phyloP scores from a whole-genome alignment of 768 basidiomycete genomes.

The Russula sp. region DNA sequence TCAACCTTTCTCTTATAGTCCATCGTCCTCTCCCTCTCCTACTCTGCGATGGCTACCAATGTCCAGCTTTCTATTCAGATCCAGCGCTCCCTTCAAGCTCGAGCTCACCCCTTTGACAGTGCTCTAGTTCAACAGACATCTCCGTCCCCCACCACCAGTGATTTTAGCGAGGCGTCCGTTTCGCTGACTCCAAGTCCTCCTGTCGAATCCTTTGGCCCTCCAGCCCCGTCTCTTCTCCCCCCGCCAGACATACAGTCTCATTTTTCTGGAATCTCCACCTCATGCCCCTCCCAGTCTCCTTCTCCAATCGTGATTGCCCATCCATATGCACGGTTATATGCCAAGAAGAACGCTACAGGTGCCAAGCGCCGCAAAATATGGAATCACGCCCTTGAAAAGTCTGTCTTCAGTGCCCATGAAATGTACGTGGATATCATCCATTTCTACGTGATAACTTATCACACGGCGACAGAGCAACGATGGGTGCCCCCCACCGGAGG shows the following conservation, averaged over 20 bases:
- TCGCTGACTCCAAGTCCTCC: conserved; percentile 5
- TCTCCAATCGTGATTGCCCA: conserved; percentile 39
- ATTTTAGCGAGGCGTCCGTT: conserved; percentile 16
- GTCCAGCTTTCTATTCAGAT: conserved; percentile 14
- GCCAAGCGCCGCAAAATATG: conserved; percentile 67
- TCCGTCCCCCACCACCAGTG: conserved; percentile 20
- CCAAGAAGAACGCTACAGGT: conserved; percentile 44
- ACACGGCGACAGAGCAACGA: conserved; percentile 40
- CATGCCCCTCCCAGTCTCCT: background rate
- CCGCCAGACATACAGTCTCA: conserved; percentile 6
- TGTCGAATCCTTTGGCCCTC: conserved; percentile 15
- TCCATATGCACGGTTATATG: conserved; percentile 63
- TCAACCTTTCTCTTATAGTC: conserved; percentile 11
- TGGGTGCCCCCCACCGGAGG: conserved; percentile 61
- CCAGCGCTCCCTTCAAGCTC: conserved; percentile 7
- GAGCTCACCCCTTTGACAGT: conserved; percentile 1
- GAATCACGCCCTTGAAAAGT: conserved; percentile 72
- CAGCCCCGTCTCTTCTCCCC: conserved; percentile 20
- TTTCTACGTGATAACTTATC: background rate
- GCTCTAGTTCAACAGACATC: conserved; percentile 8
- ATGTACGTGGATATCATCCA: conserved; percentile 37
- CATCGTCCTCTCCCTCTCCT: background rate
- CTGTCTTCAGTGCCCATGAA: conserved; percentile 58
- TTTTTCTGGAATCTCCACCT: conserved; percentile 5
- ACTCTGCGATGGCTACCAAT: conserved; percentile 1